Base-by-base conservation (phyloP, 1,284 basidiomycete species). In the Microbotryum violaceum region DNA sequence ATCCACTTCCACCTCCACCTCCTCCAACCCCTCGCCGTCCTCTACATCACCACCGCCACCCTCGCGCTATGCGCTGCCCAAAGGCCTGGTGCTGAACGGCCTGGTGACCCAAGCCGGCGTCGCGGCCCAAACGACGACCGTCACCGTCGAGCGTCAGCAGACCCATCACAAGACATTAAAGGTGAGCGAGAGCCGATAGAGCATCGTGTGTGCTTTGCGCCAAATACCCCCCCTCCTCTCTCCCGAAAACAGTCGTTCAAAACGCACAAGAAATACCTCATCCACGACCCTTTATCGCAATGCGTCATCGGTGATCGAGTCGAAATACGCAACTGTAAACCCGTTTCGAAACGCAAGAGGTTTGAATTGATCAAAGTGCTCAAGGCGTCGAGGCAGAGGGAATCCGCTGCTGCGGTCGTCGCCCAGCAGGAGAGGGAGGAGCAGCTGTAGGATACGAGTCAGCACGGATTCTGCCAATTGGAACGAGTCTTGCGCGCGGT, bases 111-210 rank as follows among this genome's bases (percentile, higher is more conserved):
- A 14, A 2, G 44, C 60, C 1, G 67, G 67, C 27, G 61, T 57
- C 50, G 67, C 67, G 60, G 18, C 42, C 0, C 53, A 64, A 21
- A 70, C 69, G 18, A 55, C 60, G 33, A 67, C 63, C 20, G 69
- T 70, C 37, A 44, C 51, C 33, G 69, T 70, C 50, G 63, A 69
- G 42, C 63, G 67, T 27, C 54, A 55, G 21, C 56, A 62, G 54
- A 63, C 57, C 18, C 59, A 70, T 54, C 67, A 61, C 56, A 67
- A 64, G 53, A 69, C 67, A 7, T 62, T 69, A 37, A 70, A 70
- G 57, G 69, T 63, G 18, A 46, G 60, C 7, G 31, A 31, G 27
- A n/a, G n/a, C n/a, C n/a, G n/a, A n/a, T n/a, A n/a, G n/a, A n/a
- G n/a, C n/a, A n/a, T n/a, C n/a, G n/a, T n/a, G n/a, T n/a, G n/a